Base-by-base conservation (phyloP, 306 rosid species). In the Carpinus viminea region DNA sequence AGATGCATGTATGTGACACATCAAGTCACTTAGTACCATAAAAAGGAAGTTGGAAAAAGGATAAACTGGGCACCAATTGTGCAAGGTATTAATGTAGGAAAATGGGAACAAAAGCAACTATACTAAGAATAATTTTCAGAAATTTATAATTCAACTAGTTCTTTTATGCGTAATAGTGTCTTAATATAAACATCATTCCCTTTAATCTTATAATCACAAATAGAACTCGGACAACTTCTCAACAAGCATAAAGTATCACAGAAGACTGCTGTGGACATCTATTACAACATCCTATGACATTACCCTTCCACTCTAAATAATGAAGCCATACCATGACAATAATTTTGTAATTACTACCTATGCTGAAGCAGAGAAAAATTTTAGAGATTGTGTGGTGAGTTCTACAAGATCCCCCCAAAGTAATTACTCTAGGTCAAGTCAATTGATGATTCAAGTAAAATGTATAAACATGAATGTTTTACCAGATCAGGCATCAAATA, bases 151-250 rank as follows among this genome's bases (percentile, higher is more conserved):
- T 28, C 6, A 36, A 64, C 70, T 34, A 16, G 70, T 2, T 64
- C 9, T 15, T 43, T 34, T 34, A 28, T 34, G 13, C 8, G 43
- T 64, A 4, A 4, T 36, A 5, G 6, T 21, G 43, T 38, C 43
- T 38, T 38, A 38, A 26, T 4, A 60, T 34, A 60, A 60, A 60
- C 38, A 15, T 7, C 18, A 64, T 31, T 34, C 12, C 70, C 45
- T 64, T 13, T 34, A 2, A 57, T 9, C 64, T 57, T 57, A 34
- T 57, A 21, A 57, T 20, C 64, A 57, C 26, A 57, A 28, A 64
- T 34, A 6, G 31, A 64, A 64, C 46, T 34, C 70, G 5, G 70
- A 28, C 46, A 64, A 64, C 70, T 64, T 64, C n/a, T 64, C 70
- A 64, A 16, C 46, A 64, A 7, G 18, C 21, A 15, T 13, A 16